Evolutionary conservation across 2,329 filamentous ascomycete species (phyloP), one percentile per base, ranked within the genome.

Genomic region (Microcyclospora tardicrescens): DNA sequence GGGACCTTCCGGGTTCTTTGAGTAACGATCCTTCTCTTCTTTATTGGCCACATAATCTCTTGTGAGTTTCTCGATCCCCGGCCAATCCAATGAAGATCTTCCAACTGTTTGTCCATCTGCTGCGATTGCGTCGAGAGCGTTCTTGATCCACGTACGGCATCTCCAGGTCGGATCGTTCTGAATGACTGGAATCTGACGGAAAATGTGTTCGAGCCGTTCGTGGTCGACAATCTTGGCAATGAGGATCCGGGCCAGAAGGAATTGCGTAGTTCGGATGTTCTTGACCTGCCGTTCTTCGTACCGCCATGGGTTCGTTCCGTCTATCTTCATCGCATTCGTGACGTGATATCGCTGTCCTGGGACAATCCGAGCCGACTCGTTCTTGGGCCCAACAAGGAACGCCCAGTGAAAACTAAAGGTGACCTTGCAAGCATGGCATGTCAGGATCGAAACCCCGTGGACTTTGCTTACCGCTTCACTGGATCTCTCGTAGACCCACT

Each of bases 141-240:
- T 46, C 5, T 46, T 51, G 6, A 65, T 49, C 65, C 64, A 69
- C 3, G 49, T 52, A 5, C 59, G 57, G 42, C 61, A 66, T n/a
- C 55, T 57, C 59, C 62, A 68, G 33, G 44, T 47, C 6, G 54
- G 51, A 32, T 65, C 55, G 33, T 46, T 43, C 34, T 61, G 52
- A 3, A 60, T 41, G 5, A 67, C 42, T 4, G 60, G 58, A 5
- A 56, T 46, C 1, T 34, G 29, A 13, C 52, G 52, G 5, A 67
- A 37, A 19, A 63, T 57, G 1, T 50, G 36, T 11, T 57, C 24
- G 3, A 67, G 53, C 1, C 54, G 50, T 12, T 41, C 13, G 35
- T 60, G 49, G 41, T 66, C 50, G 14, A 51, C 46, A 19, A 67
- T 42, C 45, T 68, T 67, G 28, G 56, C 62, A 37, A 66, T 55